Evolutionary conservation across 2,329 filamentous ascomycete genomes (phyloP), one percentile per base, ranked within the genome.

Genomic region (Paecilomyces sp.): DNA sequence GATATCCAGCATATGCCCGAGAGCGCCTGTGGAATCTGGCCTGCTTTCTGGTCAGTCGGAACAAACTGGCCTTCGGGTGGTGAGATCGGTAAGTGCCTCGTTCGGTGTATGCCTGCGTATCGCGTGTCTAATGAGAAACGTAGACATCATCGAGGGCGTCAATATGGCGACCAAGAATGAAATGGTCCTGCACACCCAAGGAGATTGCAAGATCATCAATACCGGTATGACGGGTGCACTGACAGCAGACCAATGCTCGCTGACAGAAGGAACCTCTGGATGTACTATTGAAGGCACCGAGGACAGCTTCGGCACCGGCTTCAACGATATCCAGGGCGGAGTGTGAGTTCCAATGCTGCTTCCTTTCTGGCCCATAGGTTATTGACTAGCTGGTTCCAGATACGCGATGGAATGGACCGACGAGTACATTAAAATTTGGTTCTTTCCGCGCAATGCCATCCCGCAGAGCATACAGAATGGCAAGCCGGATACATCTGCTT

Each of bases 321-420:
- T 88, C 72, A 88, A 83, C 64, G 62, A 68, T 3, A 66, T 73
- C 18, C 75, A 76, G 2, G 81, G 81, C 54, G 80, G 80, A 54
- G 68, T 83, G 1, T 53, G 22, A 53, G 51, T 47, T 4, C 1
- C 13, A 18, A 47, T 5, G 15, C n/a, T 15, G 36, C 25, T 13
- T 53, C 7, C 8, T 11, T 22, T 53, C 7, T 15, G 25, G 9
- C 13, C 22, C 51, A 9, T 18, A 11, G 9, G 51, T 25, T 53
- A 53, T 22, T 53, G 51, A 53, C 25, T 13, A 12, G n/a, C 3
- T 22, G 12, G 3, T 22, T 53, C 22, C 22, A 53, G 51, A 22
- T 78, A 81, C 63, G 81, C 79, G 1, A 74, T 80, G 66, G 77
- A 83, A 62, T 74, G 80, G 70, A 77, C 78, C 6, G 61, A 66